Conservation (phyloP, 2,329 filamentous ascomycete species). For the Penicillium fuscoglaucum region DNA sequence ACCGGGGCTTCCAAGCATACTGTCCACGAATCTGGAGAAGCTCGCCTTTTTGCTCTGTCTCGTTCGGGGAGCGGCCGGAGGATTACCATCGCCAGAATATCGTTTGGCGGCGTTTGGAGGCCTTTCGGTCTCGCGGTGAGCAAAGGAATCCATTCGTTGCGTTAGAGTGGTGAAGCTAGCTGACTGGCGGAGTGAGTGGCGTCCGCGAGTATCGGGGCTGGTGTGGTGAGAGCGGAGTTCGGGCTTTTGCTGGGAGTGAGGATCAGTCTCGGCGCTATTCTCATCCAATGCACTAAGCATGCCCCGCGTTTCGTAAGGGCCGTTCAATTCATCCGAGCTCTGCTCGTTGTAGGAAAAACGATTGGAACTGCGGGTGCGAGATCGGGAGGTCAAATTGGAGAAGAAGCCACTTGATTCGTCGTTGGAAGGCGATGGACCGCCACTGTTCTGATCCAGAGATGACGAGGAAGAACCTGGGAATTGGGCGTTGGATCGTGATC, state of each 20-base stretch:
- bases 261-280: slow-evolving; percentile 37
- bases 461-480: slow-evolving; percentile 49
- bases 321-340: slow-evolving; percentile 48
- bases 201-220: slow-evolving; percentile 55
- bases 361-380: slow-evolving; percentile 36
- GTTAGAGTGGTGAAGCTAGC: slow-evolving; percentile 60
- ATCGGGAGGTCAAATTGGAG: slow-evolving; percentile 32
- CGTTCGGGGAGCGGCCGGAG: slow-evolving; percentile 59
- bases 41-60: slow-evolving; percentile 77
- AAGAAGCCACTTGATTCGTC: slow-evolving; percentile 33
- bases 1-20: slow-evolving; percentile 78
- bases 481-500: slow-evolving; percentile 46
- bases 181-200: slow-evolving; percentile 64
- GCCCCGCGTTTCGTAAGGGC: slow-evolving; percentile 47
- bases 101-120: slow-evolving; percentile 65
- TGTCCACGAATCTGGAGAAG: slow-evolving; percentile 85
- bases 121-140: slow-evolving; percentile 47
- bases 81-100: slow-evolving; percentile 74
- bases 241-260: slow-evolving; percentile 40
- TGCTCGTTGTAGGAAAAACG: slow-evolving; percentile 40
- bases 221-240: slow-evolving; percentile 51
- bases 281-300: slow-evolving; percentile 48
- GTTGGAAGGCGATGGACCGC: slow-evolving; percentile 42
- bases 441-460: slow-evolving; percentile 48
- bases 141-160: slow-evolving; percentile 54